Evolutionary conservation across 176 grass and related monocot genomes (phyloP), one percentile per base, ranked within the genome.

Genomic region (Bolboschoenus planiculmis): DNA sequence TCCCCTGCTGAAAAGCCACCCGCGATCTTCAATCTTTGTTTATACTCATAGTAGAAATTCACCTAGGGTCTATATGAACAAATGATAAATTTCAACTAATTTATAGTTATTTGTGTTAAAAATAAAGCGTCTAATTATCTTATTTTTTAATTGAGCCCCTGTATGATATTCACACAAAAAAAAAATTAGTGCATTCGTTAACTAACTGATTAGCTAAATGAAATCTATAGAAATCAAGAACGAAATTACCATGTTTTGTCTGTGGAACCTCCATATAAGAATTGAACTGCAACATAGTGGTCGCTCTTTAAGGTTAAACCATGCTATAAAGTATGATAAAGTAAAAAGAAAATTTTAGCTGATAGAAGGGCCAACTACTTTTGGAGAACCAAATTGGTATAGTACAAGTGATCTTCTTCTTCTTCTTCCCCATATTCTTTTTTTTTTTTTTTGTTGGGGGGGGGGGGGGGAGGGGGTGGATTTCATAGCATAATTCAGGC

Each of bases 161-260:
- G 4, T 29, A 75, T 75, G 40, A 9, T 11, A 75, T 29, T 75
- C 24, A 47, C 71, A 75, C 40, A 73, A 26, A 73, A 18, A 7
- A 30, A 15, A n/a, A n/a, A n/a, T n/a, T n/a, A 67, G 11, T 50
- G 11, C 24, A 75, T 47, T 75, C 16, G 43, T 75, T 24, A 75
- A 48, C 21, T 79, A 83, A 40, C 16, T 56, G 70, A 6, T 70
- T 36, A 80, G 27, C 42, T 56, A 56, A 72, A 31, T 27, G 76
- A 81, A 51, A 57, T 43, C 80, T 9, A 40, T 40, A 85, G 8
- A 71, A 75, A 39, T 33, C 36, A 42, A 11, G 56, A 85, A 81
- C 83, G 48, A 37, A 67, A 78, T 56, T 79, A 91, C 92, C 90
- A 94, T 90, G 88, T 85, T 60, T 57, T 90, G 50, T 89, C 89